phyloP scores from a whole-genome alignment of 306 rosid genomes.

The Datisca glomerata region DNA sequence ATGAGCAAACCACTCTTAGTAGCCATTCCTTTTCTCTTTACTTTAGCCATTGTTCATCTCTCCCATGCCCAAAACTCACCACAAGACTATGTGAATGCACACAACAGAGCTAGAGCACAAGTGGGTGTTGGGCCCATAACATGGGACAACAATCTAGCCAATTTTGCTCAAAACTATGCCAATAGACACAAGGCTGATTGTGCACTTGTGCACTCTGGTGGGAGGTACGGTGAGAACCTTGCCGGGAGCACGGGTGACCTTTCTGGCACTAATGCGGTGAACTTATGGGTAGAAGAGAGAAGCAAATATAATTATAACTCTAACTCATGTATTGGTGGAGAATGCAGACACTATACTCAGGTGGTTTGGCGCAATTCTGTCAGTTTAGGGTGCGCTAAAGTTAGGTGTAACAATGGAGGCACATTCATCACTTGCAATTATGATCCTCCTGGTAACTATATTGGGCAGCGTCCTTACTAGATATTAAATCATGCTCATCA shows the following conservation, averaged over 20 bases:
- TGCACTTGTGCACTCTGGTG: conserved; percentile 39
- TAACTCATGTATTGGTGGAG: conserved; percentile 37
- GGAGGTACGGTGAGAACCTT: conserved; percentile 52
- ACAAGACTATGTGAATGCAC: conserved; percentile 31
- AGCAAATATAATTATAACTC: conserved; percentile 21
- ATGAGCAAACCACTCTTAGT: too few species aligned
- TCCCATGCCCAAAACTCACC: conserved; percentile 15
- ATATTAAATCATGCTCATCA: too few species aligned
- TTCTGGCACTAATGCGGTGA: conserved; percentile 29
- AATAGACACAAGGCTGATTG: conserved; percentile 18
- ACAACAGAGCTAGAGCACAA: conserved; percentile 35
- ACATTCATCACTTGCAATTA: conserved; percentile 46
- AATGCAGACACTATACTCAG: conserved; percentile 55
- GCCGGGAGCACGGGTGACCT: conserved; percentile 28
- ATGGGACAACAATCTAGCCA: conserved; percentile 39
- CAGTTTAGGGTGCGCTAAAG: conserved; percentile 44
- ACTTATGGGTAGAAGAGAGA: conserved; percentile 49
- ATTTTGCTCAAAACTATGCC: conserved; percentile 47
- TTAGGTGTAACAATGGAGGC: conserved; percentile 32
- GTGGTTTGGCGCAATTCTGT: conserved; percentile 33
- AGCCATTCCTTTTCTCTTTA: background rate
- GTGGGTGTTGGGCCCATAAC: conserved; percentile 43
- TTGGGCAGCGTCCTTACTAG: conserved; percentile 25
- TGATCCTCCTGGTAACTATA: conserved; percentile 42
- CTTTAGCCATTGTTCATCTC: background rate